A percentile compares a stretch with the other conserved stretches of the same genome.
phyloP scores from a whole-genome alignment of 148 eudicot species.

The Agrostemma githago region DNA sequence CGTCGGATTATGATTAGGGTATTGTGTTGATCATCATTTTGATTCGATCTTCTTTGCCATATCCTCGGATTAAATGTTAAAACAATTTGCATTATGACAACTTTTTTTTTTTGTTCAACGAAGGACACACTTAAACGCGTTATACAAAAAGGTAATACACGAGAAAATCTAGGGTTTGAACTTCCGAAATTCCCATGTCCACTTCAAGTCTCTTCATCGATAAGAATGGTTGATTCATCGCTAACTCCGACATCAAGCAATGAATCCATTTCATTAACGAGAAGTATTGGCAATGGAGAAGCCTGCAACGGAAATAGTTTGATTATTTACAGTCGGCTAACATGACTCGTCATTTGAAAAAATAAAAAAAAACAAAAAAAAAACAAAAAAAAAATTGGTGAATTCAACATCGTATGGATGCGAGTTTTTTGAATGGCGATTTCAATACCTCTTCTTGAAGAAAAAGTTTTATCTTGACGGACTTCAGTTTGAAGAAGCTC shows the following conservation, averaged over 20 bases:
- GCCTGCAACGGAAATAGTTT: constrained; percentile 42
- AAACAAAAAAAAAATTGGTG: neutral
- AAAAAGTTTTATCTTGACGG: constrained; percentile 54
- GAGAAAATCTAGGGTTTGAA: too few relatives aligned
- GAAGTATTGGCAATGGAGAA: constrained; percentile 61
- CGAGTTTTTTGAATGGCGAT: neutral
- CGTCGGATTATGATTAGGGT: too few relatives aligned
- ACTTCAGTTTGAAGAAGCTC: constrained; percentile 88
- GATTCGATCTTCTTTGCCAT: too few relatives aligned
- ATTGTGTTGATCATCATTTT: too few relatives aligned
- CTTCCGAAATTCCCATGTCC: too few relatives aligned
- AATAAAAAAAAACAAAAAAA: too few relatives aligned
- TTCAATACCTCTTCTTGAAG: constrained; percentile 77
- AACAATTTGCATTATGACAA: too few relatives aligned
- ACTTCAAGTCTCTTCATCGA: constrained; percentile 51
- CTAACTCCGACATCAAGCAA: constrained; percentile 69
- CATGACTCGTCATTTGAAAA: neutral
- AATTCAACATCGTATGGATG: neutral
- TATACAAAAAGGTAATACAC: too few relatives aligned
- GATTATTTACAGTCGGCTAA: neutral
- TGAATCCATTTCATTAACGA: constrained; percentile 87
- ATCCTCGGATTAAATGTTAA: too few relatives aligned
- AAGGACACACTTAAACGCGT: too few relatives aligned
- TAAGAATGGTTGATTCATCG: constrained; percentile 69
- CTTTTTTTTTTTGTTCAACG: too few relatives aligned